These are phyloP conservation scores for Wickerhamomyces silvicola DNA, from an alignment of 805 yeast species.

Conservation along the genomic window DNA sequence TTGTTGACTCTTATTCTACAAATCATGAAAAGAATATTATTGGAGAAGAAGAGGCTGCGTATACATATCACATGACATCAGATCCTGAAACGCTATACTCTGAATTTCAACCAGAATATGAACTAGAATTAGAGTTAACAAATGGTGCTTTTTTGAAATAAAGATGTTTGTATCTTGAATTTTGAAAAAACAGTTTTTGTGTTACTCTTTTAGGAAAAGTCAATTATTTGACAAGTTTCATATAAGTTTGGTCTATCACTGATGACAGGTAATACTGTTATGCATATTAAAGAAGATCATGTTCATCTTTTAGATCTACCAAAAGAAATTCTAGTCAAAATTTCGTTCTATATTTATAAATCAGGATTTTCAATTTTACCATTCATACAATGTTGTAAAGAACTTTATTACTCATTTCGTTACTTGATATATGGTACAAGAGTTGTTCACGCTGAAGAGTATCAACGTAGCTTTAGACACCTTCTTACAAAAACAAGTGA, in stretches of 20 bases:
- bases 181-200: not conserved
- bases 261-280: too few relatives aligned
- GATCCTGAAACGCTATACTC: conserved; percentile 66
- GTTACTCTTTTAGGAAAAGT: too few relatives aligned
- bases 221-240: too few relatives aligned
- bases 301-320: conserved; percentile 11
- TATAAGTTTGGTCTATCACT: too few relatives aligned
- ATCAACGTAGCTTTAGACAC: not conserved
- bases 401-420: conserved; percentile 5
- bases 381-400: conserved; percentile 8
- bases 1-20: conserved; percentile 47
- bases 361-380: conserved; percentile 7
- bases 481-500: not conserved
- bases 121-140: conserved; percentile 33
- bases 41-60: conserved; percentile 59
- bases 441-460: conserved; percentile 5
- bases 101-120: conserved; percentile 69
- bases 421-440: conserved; percentile 10
- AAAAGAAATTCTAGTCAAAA: conserved; percentile 8
- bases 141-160: conserved; percentile 22
- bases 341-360: conserved; percentile 6
- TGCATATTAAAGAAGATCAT: too few relatives aligned
- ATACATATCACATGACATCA: conserved; percentile 50
- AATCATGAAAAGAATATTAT: conserved; percentile 34
- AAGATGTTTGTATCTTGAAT: not conserved